Conservation (phyloP, 371 early-diverging fungal genomes). For the Paraphysoderma sedebokerense region DNA sequence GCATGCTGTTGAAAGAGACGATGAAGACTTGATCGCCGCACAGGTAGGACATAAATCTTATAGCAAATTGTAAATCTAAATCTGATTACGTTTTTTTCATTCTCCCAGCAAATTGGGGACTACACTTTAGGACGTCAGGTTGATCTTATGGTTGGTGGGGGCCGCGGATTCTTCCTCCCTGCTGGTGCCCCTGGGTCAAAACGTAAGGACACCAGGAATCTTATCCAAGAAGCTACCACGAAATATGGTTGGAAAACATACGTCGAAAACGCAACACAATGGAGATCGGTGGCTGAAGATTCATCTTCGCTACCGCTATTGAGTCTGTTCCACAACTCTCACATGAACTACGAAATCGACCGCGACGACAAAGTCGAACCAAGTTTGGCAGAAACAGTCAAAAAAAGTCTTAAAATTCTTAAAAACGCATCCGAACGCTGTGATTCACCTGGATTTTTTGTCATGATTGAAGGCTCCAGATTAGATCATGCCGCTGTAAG, state of each 20-base stretch:
- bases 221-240: constrained; percentile 32
- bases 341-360: constrained; percentile 85
- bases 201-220: constrained; percentile 45
- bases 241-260: constrained; percentile 37
- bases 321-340: constrained; percentile 49
- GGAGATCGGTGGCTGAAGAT: constrained; percentile 22
- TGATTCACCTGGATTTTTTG: constrained; percentile 61
- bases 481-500: constrained; percentile 27
- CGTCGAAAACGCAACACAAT: constrained; percentile 24
- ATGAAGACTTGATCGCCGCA: constrained; percentile 62
- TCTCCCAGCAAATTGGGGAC: constrained; percentile 50
- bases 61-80: neutral
- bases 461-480: constrained; percentile 90
- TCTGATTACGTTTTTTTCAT: too few relatives aligned
- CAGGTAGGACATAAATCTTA: constrained; percentile 17
- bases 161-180: constrained; percentile 62
- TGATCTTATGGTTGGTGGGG: constrained; percentile 87
- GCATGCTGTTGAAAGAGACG: constrained; percentile 57
- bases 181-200: constrained; percentile 33
- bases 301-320: constrained; percentile 42
- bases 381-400: constrained; percentile 65
- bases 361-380: constrained; percentile 50
- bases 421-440: constrained; percentile 13
- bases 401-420: constrained; percentile 50
- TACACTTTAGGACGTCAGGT: constrained; percentile 59